Conservation (phyloP, 208 protist species). For the Leishmania lainsoni region DNA sequence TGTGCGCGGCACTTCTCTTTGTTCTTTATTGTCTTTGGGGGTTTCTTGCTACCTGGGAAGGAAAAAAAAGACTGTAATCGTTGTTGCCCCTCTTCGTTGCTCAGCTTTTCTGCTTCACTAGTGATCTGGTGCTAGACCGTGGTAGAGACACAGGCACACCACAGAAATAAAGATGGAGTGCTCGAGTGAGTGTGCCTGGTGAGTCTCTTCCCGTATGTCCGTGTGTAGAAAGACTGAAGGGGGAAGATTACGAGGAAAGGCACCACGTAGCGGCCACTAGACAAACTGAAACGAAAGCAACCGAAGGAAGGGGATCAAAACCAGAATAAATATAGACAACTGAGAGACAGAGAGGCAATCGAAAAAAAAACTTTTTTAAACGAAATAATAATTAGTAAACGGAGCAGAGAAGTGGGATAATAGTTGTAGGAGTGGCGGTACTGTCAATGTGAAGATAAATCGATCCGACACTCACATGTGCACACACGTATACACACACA, state of each 20-base stretch:
- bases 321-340: not conserved
- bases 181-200: not conserved
- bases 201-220: not conserved
- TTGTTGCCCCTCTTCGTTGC: not conserved
- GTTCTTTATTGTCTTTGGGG: not conserved
- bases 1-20: not conserved
- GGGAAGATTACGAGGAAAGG: slow-evolving; percentile 7
- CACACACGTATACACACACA: not conserved
- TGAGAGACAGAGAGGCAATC: not conserved
- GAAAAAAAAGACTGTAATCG: not conserved
- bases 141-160: not conserved
- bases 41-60: not conserved
- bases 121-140: not conserved
- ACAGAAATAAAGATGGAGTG: slow-evolving; percentile 4
- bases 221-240: not conserved
- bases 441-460: not conserved
- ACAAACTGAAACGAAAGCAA: slow-evolving; percentile 6
- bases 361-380: not conserved
- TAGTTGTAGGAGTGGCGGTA: not conserved
- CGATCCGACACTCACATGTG: not conserved
- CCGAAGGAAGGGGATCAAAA: not conserved
- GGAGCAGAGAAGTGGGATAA: slow-evolving; percentile 1
- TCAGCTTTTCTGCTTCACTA: not conserved
- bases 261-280: not conserved
- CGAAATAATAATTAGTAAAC: slow-evolving; percentile 4